Percentiles rank a stretch among this genome's conserved stretches.
Evolutionary conservation across 2,329 filamentous ascomycete species (phyloP).

Genomic region (Orbilia oligospora): DNA sequence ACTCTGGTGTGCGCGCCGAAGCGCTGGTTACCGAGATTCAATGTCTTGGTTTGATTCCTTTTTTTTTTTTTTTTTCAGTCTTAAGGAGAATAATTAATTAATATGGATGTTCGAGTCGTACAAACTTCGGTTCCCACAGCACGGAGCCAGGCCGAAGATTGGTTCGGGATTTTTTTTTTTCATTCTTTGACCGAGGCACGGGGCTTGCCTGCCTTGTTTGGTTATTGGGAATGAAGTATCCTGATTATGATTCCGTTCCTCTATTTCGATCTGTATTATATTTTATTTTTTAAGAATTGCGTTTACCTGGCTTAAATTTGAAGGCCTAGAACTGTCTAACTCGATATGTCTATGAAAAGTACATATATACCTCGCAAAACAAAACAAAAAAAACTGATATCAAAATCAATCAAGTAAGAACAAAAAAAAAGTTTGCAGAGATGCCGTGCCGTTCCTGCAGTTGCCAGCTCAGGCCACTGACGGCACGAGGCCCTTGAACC

Average conservation of each 20-base stretch:
- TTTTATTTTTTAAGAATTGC: constrained; percentile 4
- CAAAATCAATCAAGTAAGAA: too few relatives aligned
- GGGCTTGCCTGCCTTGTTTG: constrained; percentile 24
- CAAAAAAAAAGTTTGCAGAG: neutral
- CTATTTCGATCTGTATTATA: too few relatives aligned
- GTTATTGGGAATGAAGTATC: constrained; percentile 8
- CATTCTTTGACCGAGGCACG: constrained; percentile 11
- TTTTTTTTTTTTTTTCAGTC: neutral
- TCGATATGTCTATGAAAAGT: neutral
- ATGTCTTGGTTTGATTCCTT: neutral
- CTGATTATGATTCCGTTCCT: constrained; percentile 10
- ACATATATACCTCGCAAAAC: constrained; percentile 20
- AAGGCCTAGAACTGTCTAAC: constrained; percentile 3
- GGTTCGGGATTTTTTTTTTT: constrained; percentile 24
- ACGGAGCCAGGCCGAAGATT: constrained; percentile 20
- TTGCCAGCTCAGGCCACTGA: constrained; percentile 29
- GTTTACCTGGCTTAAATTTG: neutral
- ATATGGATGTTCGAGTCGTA: constrained; percentile 3
- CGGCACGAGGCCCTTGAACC: constrained; percentile 40
- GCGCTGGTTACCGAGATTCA: constrained; percentile 3
- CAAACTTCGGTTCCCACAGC: constrained; percentile 19
- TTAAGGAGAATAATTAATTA: neutral
- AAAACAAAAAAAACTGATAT: neutral
- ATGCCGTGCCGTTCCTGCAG: constrained; percentile 48
- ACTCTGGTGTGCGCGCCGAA: neutral